Conservation (phyloP, 805 yeast genomes). For the Kregervanrija delftensis region DNA sequence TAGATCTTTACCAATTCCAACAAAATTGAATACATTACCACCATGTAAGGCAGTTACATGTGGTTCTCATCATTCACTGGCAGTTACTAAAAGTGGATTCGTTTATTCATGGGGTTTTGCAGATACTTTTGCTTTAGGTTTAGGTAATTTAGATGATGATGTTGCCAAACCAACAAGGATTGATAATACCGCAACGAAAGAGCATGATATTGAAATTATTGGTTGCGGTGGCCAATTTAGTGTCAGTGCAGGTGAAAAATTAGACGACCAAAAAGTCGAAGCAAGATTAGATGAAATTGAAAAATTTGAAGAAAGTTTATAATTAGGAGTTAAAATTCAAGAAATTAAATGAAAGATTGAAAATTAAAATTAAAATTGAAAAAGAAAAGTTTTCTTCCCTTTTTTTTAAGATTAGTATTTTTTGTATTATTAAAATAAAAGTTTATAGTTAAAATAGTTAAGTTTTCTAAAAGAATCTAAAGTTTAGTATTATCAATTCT, state of each 20-base stretch:
- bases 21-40: slow-evolving; percentile 55
- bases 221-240: slow-evolving; percentile 99
- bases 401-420: background rate
- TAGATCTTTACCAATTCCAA: slow-evolving; percentile 82
- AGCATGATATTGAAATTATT: slow-evolving; percentile 58
- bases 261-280: slow-evolving; percentile 45
- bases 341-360: no score
- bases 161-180: slow-evolving; percentile 84
- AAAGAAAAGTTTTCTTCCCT: no score
- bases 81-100: slow-evolving; percentile 76
- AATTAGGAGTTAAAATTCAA: no score
- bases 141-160: slow-evolving; percentile 80
- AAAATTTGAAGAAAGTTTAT: slow-evolving; percentile 34
- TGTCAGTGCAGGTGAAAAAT: slow-evolving; percentile 72
- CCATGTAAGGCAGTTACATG: slow-evolving; percentile 55
- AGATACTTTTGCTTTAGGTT: slow-evolving; percentile 93
- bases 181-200: slow-evolving; percentile 87
- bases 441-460: background rate
- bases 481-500: slow-evolving; percentile 45
- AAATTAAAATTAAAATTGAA: no score
- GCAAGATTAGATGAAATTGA: slow-evolving; percentile 46
- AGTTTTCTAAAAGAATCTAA: background rate
- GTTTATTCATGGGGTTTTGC: slow-evolving; percentile 97
- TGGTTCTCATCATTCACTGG: slow-evolving; percentile 92
- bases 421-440: background rate